phyloP scores from a whole-genome alignment of 129 eudicot genomes.

The Sambucus nigra region DNA sequence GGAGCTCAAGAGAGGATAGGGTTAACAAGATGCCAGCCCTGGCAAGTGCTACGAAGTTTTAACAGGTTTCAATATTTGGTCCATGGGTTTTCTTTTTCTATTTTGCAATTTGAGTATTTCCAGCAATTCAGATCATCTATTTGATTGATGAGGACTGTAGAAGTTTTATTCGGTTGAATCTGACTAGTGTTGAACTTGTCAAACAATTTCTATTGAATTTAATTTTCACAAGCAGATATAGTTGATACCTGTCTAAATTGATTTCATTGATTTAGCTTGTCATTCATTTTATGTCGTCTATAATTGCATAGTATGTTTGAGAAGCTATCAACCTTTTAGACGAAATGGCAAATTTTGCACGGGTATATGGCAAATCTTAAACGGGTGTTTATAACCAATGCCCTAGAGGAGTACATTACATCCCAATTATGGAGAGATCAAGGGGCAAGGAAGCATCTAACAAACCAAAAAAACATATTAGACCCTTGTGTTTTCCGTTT shows the following conservation, averaged over 20 bases:
- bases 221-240: background rate
- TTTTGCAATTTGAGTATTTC: background rate
- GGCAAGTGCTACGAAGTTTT: background rate
- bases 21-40: background rate
- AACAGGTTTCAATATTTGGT: background rate
- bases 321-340: too few species aligned
- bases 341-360: too few species aligned
- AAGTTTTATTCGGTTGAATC: background rate
- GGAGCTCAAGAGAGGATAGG: background rate
- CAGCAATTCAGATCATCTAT: slow-evolving; percentile 1
- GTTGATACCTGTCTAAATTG: too few species aligned
- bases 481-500: too few species aligned
- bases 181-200: background rate
- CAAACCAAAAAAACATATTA: too few species aligned
- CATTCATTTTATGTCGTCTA: too few species aligned
- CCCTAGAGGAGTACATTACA: too few species aligned
- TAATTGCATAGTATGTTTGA: too few species aligned
- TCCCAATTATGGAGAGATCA: too few species aligned
- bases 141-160: slow-evolving; percentile 3
- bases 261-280: background rate
- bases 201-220: background rate
- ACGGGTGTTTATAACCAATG: too few species aligned
- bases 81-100: background rate
- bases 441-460: too few species aligned
- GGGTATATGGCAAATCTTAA: too few species aligned